Evolutionary conservation across 2,329 filamentous ascomycete species (phyloP), one percentile per base, ranked within the genome.

Genomic region (Venturiaceae sp.): DNA sequence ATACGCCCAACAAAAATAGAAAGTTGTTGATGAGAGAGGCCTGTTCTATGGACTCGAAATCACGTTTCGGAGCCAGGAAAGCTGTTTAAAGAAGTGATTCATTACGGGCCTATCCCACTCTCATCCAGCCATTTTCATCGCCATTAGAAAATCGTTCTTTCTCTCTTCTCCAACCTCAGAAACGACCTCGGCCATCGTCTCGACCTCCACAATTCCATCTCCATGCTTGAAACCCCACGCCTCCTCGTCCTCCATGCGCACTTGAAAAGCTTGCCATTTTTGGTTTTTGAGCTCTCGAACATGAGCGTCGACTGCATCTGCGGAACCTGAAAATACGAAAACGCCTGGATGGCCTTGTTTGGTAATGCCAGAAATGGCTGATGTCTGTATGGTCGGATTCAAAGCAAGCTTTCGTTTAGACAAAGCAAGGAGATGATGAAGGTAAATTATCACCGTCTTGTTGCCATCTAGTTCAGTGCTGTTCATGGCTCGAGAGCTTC

Each of bases 271-370:
- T 47, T 71, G 68, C 75, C 75, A 77, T 21, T 75, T 76, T 61
- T 72, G 67, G 16, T 64, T 64, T 58, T 76, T 77, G 19, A 77
- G 64, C 21, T 67, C 68, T 37, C 69, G 70, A 36, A 77, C 70
- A 60, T 77, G 75, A 41, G 72, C 72, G 46, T 66, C 65, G 26
- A 77, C 73, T 1, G 68, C 68, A 11, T 58, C 46, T 0, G 63
- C 61, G 3, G 72, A 70, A 0, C 75, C 75, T 3, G 71, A 71
- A 60, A 74, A 77, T 33, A 77, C 60, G 60, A 77, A 66, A 4
- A 77, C 66, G 14, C 75, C 75, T 23, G 75, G 75, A 58, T 77
- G 76, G 8, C 75, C 75, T 1, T 75, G 74, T 59, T 77, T 77
- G 0, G 75, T 75, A 36, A 77, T 64, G 14, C 75, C 75, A 2